Base-by-base conservation (phyloP, 306 rosid genomes). In the Citrullus mucosospermus region DNA sequence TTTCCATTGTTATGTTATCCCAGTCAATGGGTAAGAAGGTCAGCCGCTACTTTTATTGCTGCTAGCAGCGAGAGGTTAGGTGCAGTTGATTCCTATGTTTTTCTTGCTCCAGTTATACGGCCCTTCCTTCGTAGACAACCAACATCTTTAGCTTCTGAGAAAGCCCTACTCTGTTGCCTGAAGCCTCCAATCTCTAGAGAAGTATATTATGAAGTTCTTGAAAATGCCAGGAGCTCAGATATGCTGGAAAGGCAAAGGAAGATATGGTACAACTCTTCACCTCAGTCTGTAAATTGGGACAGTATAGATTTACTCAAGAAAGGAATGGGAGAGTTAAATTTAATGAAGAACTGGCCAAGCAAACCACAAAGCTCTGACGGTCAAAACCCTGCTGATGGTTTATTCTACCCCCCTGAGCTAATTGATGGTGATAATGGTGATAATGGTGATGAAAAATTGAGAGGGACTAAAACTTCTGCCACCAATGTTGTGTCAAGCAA, bases 201-300 rank as follows among this genome's bases (percentile, higher is more conserved):
- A 85, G 84, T 82, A 62, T 95, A 89, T 76, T 88, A 84, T 83
- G 89, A 95, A 84, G 82, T 89, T 83, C 88, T 95, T 83, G 96
- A 92, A 86, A 91, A 88, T 78, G 91, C 97, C 28, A 92, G 92
- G 88, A 92, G 99, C 83, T 92, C 97, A 11, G 97, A 89, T 83
- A 92, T 95, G 99, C 82, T 95, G 81, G 97, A 92, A 85, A 89
- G 99, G 84, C 99, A 92, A 58, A 92, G 99, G 84, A 95, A 88
- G 88, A 92, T 95, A 85, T 95, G 99, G 97, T 95, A 95, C 88
- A 92, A 84, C 78, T 89, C 97, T 70, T 82, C 96, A 78, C 87
- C 92, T 72, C 93, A 88, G 69, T 89, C 97, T 60, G 90, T 91
- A 80, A 87, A 92, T 61, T 95, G 97, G 99, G 99, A 95, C 84